These are phyloP conservation scores for Ambispora gerdemannii DNA, from an alignment of 192 early-diverging fungal genomes.

Conservation along the genomic window DNA sequence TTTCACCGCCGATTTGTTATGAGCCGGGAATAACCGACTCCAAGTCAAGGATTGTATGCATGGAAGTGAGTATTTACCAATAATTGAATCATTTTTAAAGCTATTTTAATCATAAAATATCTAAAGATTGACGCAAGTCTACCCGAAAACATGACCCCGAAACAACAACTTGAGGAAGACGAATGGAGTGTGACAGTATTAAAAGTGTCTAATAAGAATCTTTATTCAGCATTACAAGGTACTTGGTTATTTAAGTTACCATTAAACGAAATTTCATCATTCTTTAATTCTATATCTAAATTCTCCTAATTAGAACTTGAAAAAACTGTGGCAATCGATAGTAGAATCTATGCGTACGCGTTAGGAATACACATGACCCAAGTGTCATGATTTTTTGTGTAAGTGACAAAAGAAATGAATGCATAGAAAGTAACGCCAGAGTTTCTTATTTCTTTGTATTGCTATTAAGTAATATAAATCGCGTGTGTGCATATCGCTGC, in stretches of 20 bases:
- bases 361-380: constrained; percentile 17
- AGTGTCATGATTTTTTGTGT: too few species aligned
- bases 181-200: constrained; percentile 53
- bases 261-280: neutral
- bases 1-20: constrained; percentile 39
- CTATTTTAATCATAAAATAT: neutral
- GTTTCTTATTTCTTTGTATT: too few species aligned
- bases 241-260: constrained; percentile 17
- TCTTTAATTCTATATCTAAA: neutral
- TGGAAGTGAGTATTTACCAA: constrained; percentile 35
- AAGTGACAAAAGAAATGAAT: too few species aligned
- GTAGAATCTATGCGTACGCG: constrained; percentile 26
- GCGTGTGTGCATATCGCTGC: too few species aligned
- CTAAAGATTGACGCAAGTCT: constrained; percentile 28
- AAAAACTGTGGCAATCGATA: constrained; percentile 18
- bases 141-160: constrained; percentile 31
- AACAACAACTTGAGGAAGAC: constrained; percentile 44
- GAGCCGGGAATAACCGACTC: constrained; percentile 54
- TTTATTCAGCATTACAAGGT: constrained; percentile 42
- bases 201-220: constrained; percentile 35
- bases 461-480: too few species aligned
- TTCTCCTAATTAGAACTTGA: neutral
- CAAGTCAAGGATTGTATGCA: constrained; percentile 34
- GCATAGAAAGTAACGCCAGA: too few species aligned
- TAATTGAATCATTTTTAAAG: neutral